Base-by-base conservation (phyloP, 305 asterid species). In the Solanum hybrid region DNA sequence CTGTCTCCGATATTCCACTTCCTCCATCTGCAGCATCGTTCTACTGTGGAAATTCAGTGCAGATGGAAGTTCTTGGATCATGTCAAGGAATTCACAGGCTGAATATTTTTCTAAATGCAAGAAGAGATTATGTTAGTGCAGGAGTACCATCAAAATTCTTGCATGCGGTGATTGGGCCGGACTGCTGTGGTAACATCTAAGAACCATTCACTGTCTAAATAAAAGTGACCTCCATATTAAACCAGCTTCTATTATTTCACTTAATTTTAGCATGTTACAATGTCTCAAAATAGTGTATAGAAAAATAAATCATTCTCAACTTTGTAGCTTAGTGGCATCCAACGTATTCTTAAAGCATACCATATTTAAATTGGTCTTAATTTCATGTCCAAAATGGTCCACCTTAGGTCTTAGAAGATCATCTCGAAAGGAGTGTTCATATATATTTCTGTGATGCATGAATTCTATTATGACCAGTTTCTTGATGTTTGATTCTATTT, bases 21-120 rank as follows among this genome's bases (percentile, higher is more conserved):
- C 96, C 97, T 91, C 97, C 94, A 87, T 94, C 98, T 9, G 98
- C 98, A 35, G 98, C 99, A 71, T 90, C 90, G 75, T 96, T 94
- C 92, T 97, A 97, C 89, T 74, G 76, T 64, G 96, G 97, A 76
- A 87, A 92, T 92, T 94, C 98, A 37, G 95, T 93, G 71, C 91
- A 89, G 88, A 79, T 95, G 92, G 94, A 95, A 88, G 88, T 95
- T 86, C 92, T 91, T 78, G 95, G 94, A 91, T 90, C 94, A 13
- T 95, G 97, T 91, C 92, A 91, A 85, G 91, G 98, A 90, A 91
- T 95, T 90, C 26, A 69, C 89, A 96, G 91, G 92, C 90, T 97
- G 90, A 97, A 97, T 90, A 89, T 24, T 91, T 95, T 94, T 90
- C 94, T 97, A 77, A 94, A 92, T 92, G 94, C 93, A 92, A 94